A percentile compares a stretch with the other conserved stretches of the same genome.
These are phyloP conservation scores for Beverwykella pulmonaria DNA, from an alignment of 495 filamentous ascomycete species.

Conservation along the genomic window DNA sequence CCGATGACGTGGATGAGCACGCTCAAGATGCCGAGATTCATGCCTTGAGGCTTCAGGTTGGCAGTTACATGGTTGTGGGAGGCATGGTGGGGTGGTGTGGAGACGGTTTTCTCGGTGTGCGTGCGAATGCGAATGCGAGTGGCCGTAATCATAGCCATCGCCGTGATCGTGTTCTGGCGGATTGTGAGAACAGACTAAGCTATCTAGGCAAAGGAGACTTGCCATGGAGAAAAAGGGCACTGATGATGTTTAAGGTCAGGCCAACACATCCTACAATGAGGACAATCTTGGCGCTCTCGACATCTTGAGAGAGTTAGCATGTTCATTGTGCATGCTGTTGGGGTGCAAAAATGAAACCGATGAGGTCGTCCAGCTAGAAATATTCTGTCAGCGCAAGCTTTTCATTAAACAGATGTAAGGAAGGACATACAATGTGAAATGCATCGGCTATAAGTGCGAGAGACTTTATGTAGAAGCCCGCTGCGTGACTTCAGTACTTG, in stretches of 20 bases:
- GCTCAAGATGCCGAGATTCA: conserved; percentile 53
- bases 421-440: conserved; percentile 37
- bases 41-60: conserved; percentile 24
- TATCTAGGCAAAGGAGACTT: not conserved
- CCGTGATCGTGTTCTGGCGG: conserved; percentile 30
- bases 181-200: not conserved
- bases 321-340: conserved; percentile 40
- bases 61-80: conserved; percentile 15
- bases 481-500: conserved; percentile 19
- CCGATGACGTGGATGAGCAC: conserved; percentile 66
- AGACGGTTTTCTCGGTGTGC: conserved; percentile 2
- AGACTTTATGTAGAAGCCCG: conserved; percentile 40
- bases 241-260: conserved; percentile 32
- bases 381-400: not conserved
- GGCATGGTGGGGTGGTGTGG: conserved; percentile 15
- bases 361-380: conserved; percentile 36
- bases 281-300: conserved; percentile 32
- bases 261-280: conserved; percentile 41
- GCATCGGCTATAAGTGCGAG: conserved; percentile 40
- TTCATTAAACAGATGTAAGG: not conserved
- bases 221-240: conserved; percentile 28
- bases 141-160: conserved; percentile 13
- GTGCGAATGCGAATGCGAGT: conserved; percentile 6
- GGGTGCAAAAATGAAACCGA: conserved; percentile 41
- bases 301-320: not conserved